Evolutionary conservation across 345 rosid genomes (phyloP).

Genomic region (Eucalyptus regnans): DNA sequence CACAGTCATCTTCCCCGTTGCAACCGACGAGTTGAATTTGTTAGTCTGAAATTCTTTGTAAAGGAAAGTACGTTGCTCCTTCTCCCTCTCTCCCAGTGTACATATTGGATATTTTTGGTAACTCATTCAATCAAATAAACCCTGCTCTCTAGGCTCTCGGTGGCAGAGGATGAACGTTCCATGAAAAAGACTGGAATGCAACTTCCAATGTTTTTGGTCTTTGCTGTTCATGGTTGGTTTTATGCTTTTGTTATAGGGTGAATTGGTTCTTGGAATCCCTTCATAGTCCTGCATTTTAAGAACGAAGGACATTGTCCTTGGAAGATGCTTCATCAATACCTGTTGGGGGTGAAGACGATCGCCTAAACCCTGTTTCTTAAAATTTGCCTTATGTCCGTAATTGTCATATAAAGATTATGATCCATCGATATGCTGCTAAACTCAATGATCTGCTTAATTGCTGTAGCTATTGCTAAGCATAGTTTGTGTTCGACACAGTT

Average conservation of each 20-base stretch:
- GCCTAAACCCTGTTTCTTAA: not conserved
- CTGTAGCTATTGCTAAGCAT: not conserved
- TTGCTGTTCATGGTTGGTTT: not conserved
- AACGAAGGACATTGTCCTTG: not conserved
- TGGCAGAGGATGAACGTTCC: not conserved
- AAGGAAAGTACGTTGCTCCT: not conserved
- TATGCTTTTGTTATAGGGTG: not conserved
- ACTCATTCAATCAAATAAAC: not conserved
- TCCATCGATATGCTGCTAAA: not conserved
- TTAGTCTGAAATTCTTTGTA: conserved; percentile 1
- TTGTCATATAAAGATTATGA: not conserved
- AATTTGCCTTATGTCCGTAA: not conserved
- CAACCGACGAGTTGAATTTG: not conserved
- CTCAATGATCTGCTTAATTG: not conserved
- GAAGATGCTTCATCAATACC: not conserved
- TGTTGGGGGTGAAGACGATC: not conserved
- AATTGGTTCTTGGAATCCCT: not conserved
- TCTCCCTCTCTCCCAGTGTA: not conserved
- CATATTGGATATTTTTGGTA: not conserved
- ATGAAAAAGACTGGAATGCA: not conserved
- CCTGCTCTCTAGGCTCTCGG: not conserved
- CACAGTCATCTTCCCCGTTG: conserved; percentile 2
- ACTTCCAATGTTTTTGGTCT: not conserved
- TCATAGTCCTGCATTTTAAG: not conserved
- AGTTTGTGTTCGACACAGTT: not conserved